Percentiles rank a stretch among this genome's conserved stretches.
Conservation (phyloP, 805 yeast species). For the Yarrowia sp. region DNA sequence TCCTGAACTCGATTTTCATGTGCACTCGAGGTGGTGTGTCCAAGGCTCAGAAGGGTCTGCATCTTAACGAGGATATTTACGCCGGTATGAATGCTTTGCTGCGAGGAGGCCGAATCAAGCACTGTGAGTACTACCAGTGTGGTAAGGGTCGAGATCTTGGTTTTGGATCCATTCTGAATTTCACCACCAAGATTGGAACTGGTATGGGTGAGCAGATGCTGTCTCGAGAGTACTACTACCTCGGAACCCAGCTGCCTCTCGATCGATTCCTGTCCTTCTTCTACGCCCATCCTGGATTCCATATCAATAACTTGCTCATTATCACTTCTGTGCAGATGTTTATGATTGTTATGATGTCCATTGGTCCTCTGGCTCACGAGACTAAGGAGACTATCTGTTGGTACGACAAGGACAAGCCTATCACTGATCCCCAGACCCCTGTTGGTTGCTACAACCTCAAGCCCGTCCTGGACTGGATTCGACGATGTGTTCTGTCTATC, state of each 20-base stretch:
- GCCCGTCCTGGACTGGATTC: constrained; percentile 91
- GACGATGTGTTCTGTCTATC: constrained; percentile 84
- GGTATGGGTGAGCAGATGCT: constrained; percentile 98
- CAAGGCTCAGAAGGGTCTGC: constrained; percentile 92
- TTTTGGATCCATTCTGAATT: constrained; percentile 87
- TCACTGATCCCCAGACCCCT: constrained; percentile 76
- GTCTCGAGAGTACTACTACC: constrained; percentile 87
- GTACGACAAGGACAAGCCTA: constrained; percentile 69
- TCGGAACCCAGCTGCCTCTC: constrained; percentile 87
- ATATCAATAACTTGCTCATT: constrained; percentile 86
- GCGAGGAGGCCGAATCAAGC: constrained; percentile 93
- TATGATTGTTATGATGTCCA: constrained; percentile 76
- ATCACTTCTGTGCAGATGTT: constrained; percentile 86
- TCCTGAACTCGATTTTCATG: constrained; percentile 88
- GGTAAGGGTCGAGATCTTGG: constrained; percentile 97
- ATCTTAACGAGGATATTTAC: constrained; percentile 91
- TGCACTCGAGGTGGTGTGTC: constrained; percentile 95
- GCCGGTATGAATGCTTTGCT: constrained; percentile 92
- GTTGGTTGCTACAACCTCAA: constrained; percentile 83
- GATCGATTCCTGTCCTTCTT: constrained; percentile 91
- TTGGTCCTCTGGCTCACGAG: constrained; percentile 81
- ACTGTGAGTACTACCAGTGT: constrained; percentile 94
- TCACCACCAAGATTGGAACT: constrained; percentile 95
- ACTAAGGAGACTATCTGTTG: constrained; percentile 62
- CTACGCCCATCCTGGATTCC: constrained; percentile 98